Base-by-base conservation (phyloP, 2,329 filamentous ascomycete genomes). In the Clarireedia homoeocarpa region DNA sequence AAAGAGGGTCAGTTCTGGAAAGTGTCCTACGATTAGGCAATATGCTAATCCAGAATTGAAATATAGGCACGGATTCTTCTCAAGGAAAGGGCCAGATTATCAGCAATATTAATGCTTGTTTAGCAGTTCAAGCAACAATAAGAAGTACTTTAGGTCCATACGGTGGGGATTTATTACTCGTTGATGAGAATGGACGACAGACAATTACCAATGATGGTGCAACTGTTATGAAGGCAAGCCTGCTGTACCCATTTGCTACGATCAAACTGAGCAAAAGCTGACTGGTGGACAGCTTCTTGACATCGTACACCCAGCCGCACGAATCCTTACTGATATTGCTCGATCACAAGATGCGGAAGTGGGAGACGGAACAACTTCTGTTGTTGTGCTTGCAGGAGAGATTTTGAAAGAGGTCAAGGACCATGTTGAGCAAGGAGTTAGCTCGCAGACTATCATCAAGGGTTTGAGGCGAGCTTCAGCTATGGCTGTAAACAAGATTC, bases 181-280 rank as follows among this genome's bases (percentile, higher is more conserved):
- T 97, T 56, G 94, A 97, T 74, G 86, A 85, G 73, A 96, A 96
- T 79, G 94, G 94, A 72, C 86, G 77, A 73, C 91, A 96, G 77
- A 99, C 94, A 55, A 97, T 99, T 71, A 99, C 94, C 67, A 99
- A 99, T 75, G 94, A 99, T 77, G 94, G 94, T 70, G 94, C 94
- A 49, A 99, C 94, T 51, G 94, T 97, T 60, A 99, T 99, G 94
- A 97, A 96, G 85, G 89, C 90, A 72, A 65, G 73, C 55, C 6
- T 15, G 39, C 27, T 15, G 40, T 42, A 12, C 24, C 7, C 12
- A 5, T 15, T 9, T 7, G 5, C 4, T 6, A 38, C 34, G n/a
- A 27, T 6, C 38, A 6, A 2, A 14, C 63, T 40, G 48, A 55
- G 58, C 34, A 58, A 23, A 51, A 47, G 50, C 56, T 62, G 48